Evolutionary conservation across 805 yeast species (phyloP).

Genomic region (Saturnispora zaruensis): DNA sequence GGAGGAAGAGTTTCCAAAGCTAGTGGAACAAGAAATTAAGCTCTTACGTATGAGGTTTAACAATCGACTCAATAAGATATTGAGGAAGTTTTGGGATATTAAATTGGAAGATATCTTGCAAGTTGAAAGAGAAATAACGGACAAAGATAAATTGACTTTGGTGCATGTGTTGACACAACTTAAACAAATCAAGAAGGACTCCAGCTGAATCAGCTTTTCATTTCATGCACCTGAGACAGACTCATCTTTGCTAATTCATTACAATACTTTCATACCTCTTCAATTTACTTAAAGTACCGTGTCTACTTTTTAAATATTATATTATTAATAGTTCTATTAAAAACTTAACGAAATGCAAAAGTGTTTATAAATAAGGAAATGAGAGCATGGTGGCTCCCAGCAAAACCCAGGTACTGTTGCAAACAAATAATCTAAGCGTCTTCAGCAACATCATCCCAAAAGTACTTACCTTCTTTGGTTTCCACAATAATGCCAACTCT

Average conservation of each 20-base stretch:
- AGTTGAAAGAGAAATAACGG: constrained; percentile 36
- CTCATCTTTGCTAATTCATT: neutral
- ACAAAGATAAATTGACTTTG: constrained; percentile 20
- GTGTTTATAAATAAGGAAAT: constrained; percentile 10
- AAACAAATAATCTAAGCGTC: constrained; percentile 27
- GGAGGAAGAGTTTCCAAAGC: constrained; percentile 15
- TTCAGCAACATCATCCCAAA: constrained; percentile 90
- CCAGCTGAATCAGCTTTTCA: neutral
- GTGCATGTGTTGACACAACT: constrained; percentile 24
- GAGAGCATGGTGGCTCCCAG: neutral
- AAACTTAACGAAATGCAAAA: constrained; percentile 2
- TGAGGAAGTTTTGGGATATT: constrained; percentile 42
- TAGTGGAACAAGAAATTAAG: constrained; percentile 24
- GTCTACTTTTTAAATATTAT: neutral
- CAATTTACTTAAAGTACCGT: neutral
- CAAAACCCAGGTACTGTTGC: neutral
- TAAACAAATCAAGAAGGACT: constrained; percentile 10
- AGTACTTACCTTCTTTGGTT: constrained; percentile 81
- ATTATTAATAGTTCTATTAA: neutral
- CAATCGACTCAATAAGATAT: constrained; percentile 38
- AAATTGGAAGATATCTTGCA: constrained; percentile 36
- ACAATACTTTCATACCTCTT: neutral
- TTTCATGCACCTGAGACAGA: neutral
- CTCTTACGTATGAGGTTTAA: constrained; percentile 25
- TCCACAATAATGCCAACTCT: constrained; percentile 84